A percentile compares a stretch with the other conserved stretches of the same genome.
phyloP scores from a whole-genome alignment of 208 protist species.

The Leishmania lainsoni region DNA sequence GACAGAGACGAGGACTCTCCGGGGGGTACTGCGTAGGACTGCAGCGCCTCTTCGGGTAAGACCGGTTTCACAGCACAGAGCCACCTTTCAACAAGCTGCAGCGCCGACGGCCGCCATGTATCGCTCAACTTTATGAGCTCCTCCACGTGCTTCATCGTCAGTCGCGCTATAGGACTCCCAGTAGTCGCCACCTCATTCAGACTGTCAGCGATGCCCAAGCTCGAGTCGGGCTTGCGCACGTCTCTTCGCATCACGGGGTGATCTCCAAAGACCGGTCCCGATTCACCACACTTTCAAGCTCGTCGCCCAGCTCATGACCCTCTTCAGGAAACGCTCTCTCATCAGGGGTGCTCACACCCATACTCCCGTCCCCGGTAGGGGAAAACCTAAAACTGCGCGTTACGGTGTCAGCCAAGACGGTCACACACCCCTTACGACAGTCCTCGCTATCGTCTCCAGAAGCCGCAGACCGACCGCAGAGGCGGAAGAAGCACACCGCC shows the following conservation, averaged over 20 bases:
- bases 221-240: background rate
- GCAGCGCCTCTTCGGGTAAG: background rate
- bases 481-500: background rate
- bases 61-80: background rate
- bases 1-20: background rate
- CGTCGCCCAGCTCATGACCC: background rate
- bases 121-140: background rate
- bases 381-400: background rate
- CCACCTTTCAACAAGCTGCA: background rate
- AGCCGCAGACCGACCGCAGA: background rate
- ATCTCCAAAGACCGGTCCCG: background rate
- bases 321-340: background rate
- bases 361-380: no score
- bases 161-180: background rate
- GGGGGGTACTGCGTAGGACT: background rate
- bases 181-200: background rate
- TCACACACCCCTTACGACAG: background rate
- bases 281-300: background rate
- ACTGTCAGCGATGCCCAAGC: background rate
- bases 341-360: background rate
- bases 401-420: background rate
- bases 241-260: background rate
- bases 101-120: background rate
- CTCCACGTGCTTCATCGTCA: background rate
- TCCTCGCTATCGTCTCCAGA: background rate